phyloP scores from a whole-genome alignment of 2,329 filamentous ascomycete genomes.

The Fragosphaeria purpurea region DNA sequence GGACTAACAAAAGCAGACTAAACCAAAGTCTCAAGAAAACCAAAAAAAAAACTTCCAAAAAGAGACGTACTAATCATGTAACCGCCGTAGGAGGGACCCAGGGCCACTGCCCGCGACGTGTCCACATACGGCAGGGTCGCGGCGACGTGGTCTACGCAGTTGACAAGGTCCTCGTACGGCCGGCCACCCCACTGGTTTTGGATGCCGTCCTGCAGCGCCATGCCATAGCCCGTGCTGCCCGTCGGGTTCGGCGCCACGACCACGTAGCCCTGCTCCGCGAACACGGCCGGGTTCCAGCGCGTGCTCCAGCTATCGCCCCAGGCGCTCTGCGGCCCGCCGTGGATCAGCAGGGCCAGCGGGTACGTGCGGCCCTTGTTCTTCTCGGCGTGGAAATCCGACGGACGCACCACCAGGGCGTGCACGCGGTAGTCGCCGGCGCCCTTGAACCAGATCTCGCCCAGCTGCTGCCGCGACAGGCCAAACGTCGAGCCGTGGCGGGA shows the following conservation, averaged over 20 bases:
- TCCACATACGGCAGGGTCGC: conserved; percentile 59
- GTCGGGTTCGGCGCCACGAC: conserved; percentile 76
- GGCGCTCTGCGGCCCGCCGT: conserved; percentile 71
- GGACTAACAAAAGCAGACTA: not conserved
- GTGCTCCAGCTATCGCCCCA: conserved; percentile 71
- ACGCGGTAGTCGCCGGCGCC: conserved; percentile 55
- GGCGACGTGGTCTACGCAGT: conserved; percentile 65
- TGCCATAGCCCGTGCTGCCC: conserved; percentile 73
- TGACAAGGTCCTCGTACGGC: conserved; percentile 74
- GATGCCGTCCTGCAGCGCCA: conserved; percentile 68
- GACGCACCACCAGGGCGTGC: conserved; percentile 61
- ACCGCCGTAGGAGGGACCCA: conserved; percentile 67
- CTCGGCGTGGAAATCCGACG: conserved; percentile 53
- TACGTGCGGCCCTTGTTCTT: conserved; percentile 49
- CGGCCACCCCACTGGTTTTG: conserved; percentile 72
- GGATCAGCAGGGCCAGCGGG: conserved; percentile 68
- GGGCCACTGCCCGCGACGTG: conserved; percentile 56
- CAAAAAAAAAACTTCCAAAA: not conserved
- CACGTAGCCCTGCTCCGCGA: conserved; percentile 80
- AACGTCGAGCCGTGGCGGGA: conserved; percentile 57
- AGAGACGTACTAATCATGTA: conserved; percentile 57
- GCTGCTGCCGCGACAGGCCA: conserved; percentile 53
- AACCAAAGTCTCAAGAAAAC: not conserved
- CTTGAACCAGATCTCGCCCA: conserved; percentile 59
- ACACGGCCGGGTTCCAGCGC: conserved; percentile 78